Evolutionary conservation across 805 yeast genomes (phyloP), one percentile per base, ranked within the genome.

Genomic region (Cyberlindnera euphorbiiphila): DNA sequence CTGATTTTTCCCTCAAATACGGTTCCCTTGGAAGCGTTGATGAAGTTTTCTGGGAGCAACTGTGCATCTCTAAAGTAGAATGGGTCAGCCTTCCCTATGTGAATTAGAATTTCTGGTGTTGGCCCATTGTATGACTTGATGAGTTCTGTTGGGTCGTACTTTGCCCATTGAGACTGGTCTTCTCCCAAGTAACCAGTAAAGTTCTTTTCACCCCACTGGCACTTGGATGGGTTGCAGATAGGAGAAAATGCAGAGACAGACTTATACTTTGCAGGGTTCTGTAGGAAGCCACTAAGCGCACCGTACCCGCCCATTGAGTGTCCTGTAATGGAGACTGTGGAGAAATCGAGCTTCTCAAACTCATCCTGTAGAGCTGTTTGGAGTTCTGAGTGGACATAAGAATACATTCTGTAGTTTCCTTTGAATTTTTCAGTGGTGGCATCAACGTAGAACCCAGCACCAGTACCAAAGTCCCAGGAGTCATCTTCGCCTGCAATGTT

Each of bases 261-360:
- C 57, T 75, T 75, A 68, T 83, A 91, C 51, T 67, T 68, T 2
- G 78, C 81, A 1, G 89, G 85, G 58, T 83, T 77, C 45, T 71
- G 74, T 42, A 91, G 63, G 49, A 62, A 78, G n/a, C 78, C 67
- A 43, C 82, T 65, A 43, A 91, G 62, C 0, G 98, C 95, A 40
- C 98, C 98, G 58, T 75, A 86, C 1, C 98, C 98, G 34, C 98
- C 98, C 98, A 93, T 93, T 1, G 98, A 93, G 61, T 93, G 98
- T 29, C 98, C 98, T n/a, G 93, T 78, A 47, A 91, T 76, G 15
- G 91, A 74, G 35, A 79, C 71, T 27, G 74, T 80, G 26, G 64
- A 58, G 45, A 81, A 78, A 60, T 91, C 87, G 43, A 91, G 65
- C 10, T 52, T 49, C 22, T 46, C 34, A 38, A 59, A 63, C 36